A percentile compares a stretch with the other conserved stretches of the same genome.
Evolutionary conservation across 768 basidiomycete genomes (phyloP).

Genomic region (Omphalotus guepiniiformis): DNA sequence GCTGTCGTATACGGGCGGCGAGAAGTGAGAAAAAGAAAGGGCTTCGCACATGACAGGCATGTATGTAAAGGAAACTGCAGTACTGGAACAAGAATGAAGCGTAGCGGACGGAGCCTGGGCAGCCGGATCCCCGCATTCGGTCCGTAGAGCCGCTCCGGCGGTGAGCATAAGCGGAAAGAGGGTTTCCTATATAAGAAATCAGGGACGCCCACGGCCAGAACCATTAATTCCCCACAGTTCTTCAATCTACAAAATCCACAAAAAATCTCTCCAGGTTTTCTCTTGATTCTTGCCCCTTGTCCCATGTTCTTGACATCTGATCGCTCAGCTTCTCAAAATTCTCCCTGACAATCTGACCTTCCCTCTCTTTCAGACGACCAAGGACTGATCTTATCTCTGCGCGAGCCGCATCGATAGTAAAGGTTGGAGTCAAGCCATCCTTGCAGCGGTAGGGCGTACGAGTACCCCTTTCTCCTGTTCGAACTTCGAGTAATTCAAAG

Average conservation of each 20-base stretch:
- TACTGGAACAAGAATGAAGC: too few species aligned
- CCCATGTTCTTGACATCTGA: background rate
- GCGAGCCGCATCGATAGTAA: background rate
- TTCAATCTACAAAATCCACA: background rate
- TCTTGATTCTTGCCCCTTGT: background rate
- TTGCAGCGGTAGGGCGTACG: conserved; percentile 3
- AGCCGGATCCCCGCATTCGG: too few species aligned
- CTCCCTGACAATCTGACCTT: background rate
- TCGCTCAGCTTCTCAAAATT: conserved; percentile 5
- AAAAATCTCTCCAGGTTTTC: background rate
- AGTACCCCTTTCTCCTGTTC: conserved; percentile 1
- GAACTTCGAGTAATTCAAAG: conserved; percentile 4
- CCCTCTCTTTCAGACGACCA: background rate
- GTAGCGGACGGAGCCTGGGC: too few species aligned
- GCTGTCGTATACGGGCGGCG: too few species aligned
- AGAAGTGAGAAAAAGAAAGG: too few species aligned
- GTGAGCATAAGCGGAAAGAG: too few species aligned
- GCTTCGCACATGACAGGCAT: too few species aligned
- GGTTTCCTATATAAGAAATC: too few species aligned
- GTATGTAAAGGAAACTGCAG: too few species aligned
- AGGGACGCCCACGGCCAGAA: too few species aligned
- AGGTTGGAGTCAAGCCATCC: background rate
- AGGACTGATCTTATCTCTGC: background rate
- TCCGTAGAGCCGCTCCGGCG: too few species aligned
- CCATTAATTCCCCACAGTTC: too few species aligned